These are phyloP conservation scores for Sphaerulina vaccinii DNA, from an alignment of 2,329 filamentous ascomycete species.

Conservation along the genomic window DNA sequence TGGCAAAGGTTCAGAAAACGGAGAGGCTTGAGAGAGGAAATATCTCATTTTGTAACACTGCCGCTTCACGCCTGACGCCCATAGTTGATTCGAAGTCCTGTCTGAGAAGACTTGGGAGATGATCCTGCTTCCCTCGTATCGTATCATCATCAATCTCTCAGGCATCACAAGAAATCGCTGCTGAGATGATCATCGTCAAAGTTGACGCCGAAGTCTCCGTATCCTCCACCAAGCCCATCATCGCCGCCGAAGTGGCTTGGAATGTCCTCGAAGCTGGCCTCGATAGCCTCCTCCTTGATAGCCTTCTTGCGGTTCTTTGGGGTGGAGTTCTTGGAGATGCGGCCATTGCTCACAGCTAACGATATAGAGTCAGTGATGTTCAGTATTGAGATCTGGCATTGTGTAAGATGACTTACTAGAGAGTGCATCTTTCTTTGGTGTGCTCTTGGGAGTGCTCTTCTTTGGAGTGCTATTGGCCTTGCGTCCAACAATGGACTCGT, in stretches of 20 bases:
- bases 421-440: constrained; percentile 28
- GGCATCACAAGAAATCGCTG: constrained; percentile 2
- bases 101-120: too few species aligned
- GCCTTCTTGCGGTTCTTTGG: constrained; percentile 23
- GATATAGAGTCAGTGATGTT: background rate
- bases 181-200: constrained; percentile 7
- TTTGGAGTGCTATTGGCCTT: constrained; percentile 24
- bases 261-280: background rate
- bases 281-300: constrained; percentile 31
- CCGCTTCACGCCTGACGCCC: too few species aligned
- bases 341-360: constrained; percentile 29
- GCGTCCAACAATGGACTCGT: constrained; percentile 18
- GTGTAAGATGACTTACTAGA: constrained; percentile 17
- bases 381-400: background rate
- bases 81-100: too few species aligned
- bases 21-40: too few species aligned
- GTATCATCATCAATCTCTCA: background rate
- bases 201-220: background rate
- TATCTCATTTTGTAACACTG: too few species aligned
- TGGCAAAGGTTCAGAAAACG: too few species aligned
- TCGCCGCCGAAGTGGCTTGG: constrained; percentile 10
- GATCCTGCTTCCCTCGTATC: background rate
- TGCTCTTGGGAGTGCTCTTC: constrained; percentile 24
- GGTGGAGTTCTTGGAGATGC: constrained; percentile 28
- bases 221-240: constrained; percentile 4